These are phyloP conservation scores for Rhynchosporium graminicola DNA, from an alignment of 2,329 filamentous ascomycete species.

Conservation along the genomic window DNA sequence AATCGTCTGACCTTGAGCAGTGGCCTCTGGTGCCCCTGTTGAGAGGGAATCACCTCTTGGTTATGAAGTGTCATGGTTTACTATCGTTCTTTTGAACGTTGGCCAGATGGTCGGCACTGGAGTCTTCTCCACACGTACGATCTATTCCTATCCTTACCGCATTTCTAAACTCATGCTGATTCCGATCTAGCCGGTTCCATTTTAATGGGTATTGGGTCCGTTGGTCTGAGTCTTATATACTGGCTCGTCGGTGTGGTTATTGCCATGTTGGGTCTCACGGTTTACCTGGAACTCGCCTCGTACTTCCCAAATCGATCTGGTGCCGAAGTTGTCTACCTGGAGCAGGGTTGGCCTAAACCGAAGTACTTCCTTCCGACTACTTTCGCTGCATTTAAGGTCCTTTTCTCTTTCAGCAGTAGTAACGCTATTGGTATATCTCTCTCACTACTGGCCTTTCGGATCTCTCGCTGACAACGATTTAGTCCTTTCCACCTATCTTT, in stretches of 20 bases:
- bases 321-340: constrained; percentile 66
- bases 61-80: constrained; percentile 56
- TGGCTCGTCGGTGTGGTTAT: constrained; percentile 65
- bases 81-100: constrained; percentile 61
- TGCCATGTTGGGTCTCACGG: constrained; percentile 53
- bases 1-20: constrained; percentile 44
- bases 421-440: constrained; percentile 54
- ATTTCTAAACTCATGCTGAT: not conserved
- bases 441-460: not conserved
- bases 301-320: constrained; percentile 69
- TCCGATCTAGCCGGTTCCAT: constrained; percentile 54
- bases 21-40: constrained; percentile 62
- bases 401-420: constrained; percentile 65
- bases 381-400: constrained; percentile 63
- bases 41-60: constrained; percentile 60
- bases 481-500: constrained; percentile 65
- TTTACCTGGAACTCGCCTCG: constrained; percentile 64
- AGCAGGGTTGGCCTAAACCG: constrained; percentile 66
- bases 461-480: not conserved
- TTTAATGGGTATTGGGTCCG: constrained; percentile 59
- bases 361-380: constrained; percentile 64
- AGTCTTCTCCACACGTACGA: constrained; percentile 28
- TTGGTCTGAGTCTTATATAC: constrained; percentile 63
- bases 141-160: not conserved
- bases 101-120: constrained; percentile 65